phyloP scores from a whole-genome alignment of 148 eudicot species.

The Cornus kousa region DNA sequence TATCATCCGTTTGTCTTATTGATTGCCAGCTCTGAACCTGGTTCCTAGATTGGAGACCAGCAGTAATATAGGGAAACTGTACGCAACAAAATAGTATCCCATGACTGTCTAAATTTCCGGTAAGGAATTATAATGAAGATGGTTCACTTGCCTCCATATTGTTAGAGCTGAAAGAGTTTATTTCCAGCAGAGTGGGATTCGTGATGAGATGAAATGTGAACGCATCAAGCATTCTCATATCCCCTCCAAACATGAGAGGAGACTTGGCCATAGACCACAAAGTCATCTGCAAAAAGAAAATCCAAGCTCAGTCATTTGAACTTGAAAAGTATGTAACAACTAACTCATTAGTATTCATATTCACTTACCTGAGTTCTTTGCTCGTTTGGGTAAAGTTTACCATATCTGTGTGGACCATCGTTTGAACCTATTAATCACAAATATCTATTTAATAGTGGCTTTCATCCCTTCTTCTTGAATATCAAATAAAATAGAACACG shows the following conservation, averaged over 20 bases:
- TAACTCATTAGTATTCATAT: not conserved
- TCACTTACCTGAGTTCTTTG: conserved; percentile 75
- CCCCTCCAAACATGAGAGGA: conserved; percentile 96
- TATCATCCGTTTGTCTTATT: conserved; percentile 13
- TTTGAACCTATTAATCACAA: conserved; percentile 48
- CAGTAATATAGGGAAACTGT: conserved; percentile 58
- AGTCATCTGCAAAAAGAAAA: conserved; percentile 57
- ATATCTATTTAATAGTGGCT: conserved; percentile 10
- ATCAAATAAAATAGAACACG: not conserved
- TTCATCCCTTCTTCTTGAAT: not conserved
- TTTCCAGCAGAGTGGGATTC: conserved; percentile 70
- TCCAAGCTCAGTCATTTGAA: not conserved
- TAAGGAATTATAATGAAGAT: conserved; percentile 4
- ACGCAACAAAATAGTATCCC: conserved; percentile 9
- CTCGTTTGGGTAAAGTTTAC: conserved; percentile 60
- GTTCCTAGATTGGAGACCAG: conserved; percentile 9
- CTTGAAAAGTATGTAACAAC: conserved; percentile 7
- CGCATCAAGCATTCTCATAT: conserved; percentile 77
- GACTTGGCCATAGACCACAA: conserved; percentile 97
- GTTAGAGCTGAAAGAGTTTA: conserved; percentile 79
- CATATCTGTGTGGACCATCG: conserved; percentile 74
- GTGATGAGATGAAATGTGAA: conserved; percentile 70
- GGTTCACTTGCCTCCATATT: conserved; percentile 65
- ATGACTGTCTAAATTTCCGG: not conserved
- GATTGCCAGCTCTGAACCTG: conserved; percentile 14